Evolutionary conservation across 352 stramenopile species (phyloP).

Genomic region (Phytophthora tentaculata): DNA sequence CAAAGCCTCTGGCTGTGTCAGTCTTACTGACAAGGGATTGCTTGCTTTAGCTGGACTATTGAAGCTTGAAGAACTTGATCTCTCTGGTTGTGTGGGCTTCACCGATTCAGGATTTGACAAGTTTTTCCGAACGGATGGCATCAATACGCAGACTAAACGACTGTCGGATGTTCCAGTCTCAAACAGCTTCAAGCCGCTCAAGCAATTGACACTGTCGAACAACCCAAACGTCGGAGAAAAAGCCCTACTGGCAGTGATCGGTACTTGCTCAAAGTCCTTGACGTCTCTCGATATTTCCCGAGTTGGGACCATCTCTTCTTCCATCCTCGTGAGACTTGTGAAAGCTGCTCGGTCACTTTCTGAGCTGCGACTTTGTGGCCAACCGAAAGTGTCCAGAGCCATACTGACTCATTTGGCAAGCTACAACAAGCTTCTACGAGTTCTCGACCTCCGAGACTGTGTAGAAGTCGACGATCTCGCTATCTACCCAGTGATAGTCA

Average conservation of each 20-base stretch:
- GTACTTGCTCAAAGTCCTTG: conserved; percentile 39
- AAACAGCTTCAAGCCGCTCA: conserved; percentile 30
- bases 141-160: conserved; percentile 16
- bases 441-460: conserved; percentile 69
- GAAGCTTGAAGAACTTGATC: conserved; percentile 58
- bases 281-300: conserved; percentile 44
- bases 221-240: conserved; percentile 42
- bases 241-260: conserved; percentile 39
- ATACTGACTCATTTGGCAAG: conserved; percentile 61
- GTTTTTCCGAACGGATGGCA: conserved; percentile 51
- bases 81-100: conserved; percentile 55
- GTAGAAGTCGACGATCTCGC: conserved; percentile 58
- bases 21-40: conserved; percentile 67
- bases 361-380: conserved; percentile 41
- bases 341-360: conserved; percentile 37
- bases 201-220: conserved; percentile 32
- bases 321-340: conserved; percentile 46
- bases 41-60: conserved; percentile 54
- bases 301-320: conserved; percentile 30
- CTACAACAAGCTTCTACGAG: conserved; percentile 54
- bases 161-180: background rate
- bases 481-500: conserved; percentile 66
- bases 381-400: conserved; percentile 47
- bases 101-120: conserved; percentile 50
- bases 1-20: conserved; percentile 46